Conservation (phyloP, 257 asterid species). For the Ophiorrhiza pumila region DNA sequence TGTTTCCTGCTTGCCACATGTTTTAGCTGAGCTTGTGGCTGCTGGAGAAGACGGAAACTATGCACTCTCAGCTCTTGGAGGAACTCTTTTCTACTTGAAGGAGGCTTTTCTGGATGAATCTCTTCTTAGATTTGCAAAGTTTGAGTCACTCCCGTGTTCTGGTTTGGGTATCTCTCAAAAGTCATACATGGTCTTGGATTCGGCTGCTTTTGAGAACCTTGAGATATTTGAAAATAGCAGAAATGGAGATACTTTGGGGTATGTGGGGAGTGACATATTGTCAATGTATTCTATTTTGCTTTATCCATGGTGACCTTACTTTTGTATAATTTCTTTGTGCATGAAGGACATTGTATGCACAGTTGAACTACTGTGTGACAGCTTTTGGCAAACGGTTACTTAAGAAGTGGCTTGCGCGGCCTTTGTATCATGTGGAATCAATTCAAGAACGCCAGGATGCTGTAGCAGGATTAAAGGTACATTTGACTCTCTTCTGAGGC, state of each 20-base stretch:
- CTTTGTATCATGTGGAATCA: constrained; percentile 64
- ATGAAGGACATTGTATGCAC: constrained; percentile 77
- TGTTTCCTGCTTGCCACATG: constrained; percentile 50
- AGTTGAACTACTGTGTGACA: constrained; percentile 82
- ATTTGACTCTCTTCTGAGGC: constrained; percentile 17
- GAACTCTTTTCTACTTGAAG: constrained; percentile 75
- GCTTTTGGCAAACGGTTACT: constrained; percentile 92
- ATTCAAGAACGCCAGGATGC: constrained; percentile 95
- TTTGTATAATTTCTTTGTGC: constrained; percentile 8
- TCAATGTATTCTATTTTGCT: constrained; percentile 8
- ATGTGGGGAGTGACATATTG: constrained; percentile 23
- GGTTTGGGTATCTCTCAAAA: constrained; percentile 56
- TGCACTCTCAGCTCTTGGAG: constrained; percentile 97
- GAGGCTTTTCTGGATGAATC: constrained; percentile 87
- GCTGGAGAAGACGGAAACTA: constrained; percentile 72
- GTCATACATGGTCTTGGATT: constrained; percentile 86
- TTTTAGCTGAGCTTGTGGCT: constrained; percentile 58
- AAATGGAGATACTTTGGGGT: constrained; percentile 92
- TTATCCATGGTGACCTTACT: not conserved
- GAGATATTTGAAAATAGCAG: constrained; percentile 92
- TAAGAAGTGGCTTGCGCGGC: constrained; percentile 90
- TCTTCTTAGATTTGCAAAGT: constrained; percentile 80
- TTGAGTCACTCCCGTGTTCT: constrained; percentile 84
- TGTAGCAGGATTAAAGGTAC: constrained; percentile 76
- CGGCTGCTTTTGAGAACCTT: constrained; percentile 93